Base-by-base conservation (phyloP, 306 rosid species). In the Pterocarpus macrocarpus region DNA sequence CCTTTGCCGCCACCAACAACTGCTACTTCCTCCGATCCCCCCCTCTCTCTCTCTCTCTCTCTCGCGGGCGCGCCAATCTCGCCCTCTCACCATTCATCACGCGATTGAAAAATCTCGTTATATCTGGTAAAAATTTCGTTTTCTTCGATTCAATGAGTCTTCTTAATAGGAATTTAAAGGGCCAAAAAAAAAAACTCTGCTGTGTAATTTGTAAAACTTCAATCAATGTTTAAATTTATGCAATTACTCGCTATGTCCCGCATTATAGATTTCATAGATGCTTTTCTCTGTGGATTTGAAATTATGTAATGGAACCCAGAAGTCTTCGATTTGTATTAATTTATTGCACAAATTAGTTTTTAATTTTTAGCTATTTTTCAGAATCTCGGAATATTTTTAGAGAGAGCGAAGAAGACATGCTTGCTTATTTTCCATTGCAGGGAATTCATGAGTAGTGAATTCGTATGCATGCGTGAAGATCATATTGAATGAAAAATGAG, bases 401-500 rank as follows among this genome's bases (percentile, higher is more conserved):
- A n/a, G 61, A 79, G 71, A 73, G 66, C 75, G 35, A 69, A 58
- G 15, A 52, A 49, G 15, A 43, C 30, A 32, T 82, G 43, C 13
- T 72, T 79, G 70, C 35, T 77, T 55, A n/a, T 16, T 53, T n/a
- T 75, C 22, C 53, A 17, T 59, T 76, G 79, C 87, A 82, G 88
- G 85, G 73, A 62, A 53, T 71, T 56, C 7, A 76, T 78, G 87
- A 76, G 67, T 49, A 9, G 74, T 41, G 39, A 49, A 41, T 41
- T 81, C 64, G 55, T 74, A 69, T 28, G 44, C 33, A 77, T 39
- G 36, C 33, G 75, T 39, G 84, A 82, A 69, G 64, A 84, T 80
- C 77, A 63, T 75, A 83, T 50, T 52, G 79, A 80, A 41, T 86
- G 73, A 73, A 81, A 50, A 75, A 89, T 88, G 94, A 75, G 75